These are phyloP conservation scores for Ascochyta lentis DNA, from an alignment of 2,329 filamentous ascomycete genomes.

Conservation along the genomic window DNA sequence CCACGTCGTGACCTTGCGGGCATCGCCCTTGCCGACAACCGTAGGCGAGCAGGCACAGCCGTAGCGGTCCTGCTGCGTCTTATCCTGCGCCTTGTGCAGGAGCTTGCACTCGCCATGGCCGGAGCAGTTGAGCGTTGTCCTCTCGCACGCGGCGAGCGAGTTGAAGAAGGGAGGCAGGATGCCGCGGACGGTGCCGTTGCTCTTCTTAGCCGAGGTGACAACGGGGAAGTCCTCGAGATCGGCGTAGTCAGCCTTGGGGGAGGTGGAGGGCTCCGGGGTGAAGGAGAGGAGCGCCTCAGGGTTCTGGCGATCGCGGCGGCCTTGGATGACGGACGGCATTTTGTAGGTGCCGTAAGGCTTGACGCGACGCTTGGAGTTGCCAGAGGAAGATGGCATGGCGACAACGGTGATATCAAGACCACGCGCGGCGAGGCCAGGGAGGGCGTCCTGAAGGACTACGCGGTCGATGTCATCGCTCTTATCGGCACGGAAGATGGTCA, in stretches of 20 bases:
- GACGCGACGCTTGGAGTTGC: conserved; percentile 40
- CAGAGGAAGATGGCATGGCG: conserved; percentile 43
- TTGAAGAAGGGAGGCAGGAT: conserved; percentile 77
- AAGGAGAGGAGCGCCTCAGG: conserved; percentile 42
- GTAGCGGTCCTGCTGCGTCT: conserved; percentile 68
- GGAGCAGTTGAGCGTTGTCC: conserved; percentile 78
- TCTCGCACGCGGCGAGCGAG: conserved; percentile 70
- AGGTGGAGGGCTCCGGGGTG: conserved; percentile 34
- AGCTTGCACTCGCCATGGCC: conserved; percentile 79
- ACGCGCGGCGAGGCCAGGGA: conserved; percentile 22
- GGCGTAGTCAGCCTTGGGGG: conserved; percentile 28
- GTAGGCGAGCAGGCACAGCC: conserved; percentile 76
- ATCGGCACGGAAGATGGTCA: conserved; percentile 34
- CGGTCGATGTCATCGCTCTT: conserved; percentile 27
- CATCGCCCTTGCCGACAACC: conserved; percentile 56
- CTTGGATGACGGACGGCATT: conserved; percentile 29
- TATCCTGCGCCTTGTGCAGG: conserved; percentile 61
- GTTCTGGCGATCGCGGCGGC: conserved; percentile 36
- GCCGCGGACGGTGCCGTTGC: conserved; percentile 51
- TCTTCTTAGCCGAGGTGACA: conserved; percentile 29
- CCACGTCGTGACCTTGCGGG: conserved; percentile 72
- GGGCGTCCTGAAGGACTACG: conserved; percentile 22
- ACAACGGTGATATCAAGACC: conserved; percentile 47
- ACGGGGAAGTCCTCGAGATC: conserved; percentile 40
- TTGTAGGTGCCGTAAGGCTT: conserved; percentile 47